Base-by-base conservation (phyloP, 768 basidiomycete genomes). In the Trametes meyenii region DNA sequence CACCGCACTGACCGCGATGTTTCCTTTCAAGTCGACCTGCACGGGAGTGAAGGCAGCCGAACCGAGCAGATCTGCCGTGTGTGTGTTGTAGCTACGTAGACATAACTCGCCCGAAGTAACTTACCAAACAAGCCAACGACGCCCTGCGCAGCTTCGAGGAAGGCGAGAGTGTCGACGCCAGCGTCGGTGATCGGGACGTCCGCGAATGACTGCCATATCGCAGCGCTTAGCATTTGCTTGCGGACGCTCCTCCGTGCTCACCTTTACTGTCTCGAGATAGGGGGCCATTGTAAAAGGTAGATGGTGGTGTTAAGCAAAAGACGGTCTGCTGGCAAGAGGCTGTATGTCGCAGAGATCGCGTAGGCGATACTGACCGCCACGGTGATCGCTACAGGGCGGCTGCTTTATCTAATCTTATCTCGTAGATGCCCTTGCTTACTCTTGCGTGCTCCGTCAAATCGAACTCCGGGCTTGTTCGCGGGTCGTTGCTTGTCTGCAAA, bases 81-180 rank as follows among this genome's bases (percentile, higher is more conserved):
- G 7, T 19, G 61, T 16, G 36, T 55, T 26, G 12, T 14, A 35
- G 54, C 38, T 40, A 43, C 23, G 49, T 49, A 14, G 55, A 40
- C n/a, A 44, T 21, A 1, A 44, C 8, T 36, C 12, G n/a, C n/a
- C 6, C n/a, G 16, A 12, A 33, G 21, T 12, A 33, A 73, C 84
- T 60, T 66, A 97, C 96, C 94, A 73, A 99, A 97, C 68, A 98
- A 78, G 59, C 88, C 87, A 61, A 95, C 89, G 48, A 99, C 82
- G 40, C 94, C 96, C 58, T 90, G 82, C 1, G 92, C 81, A 8
- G 96, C 97, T 68, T 96, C 88, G 67, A 96, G 82, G 79, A 98
- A 99, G 50, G 81, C 79, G 46, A 85, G 73, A 16, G 97, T 98
- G 73, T 98, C 88, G 72, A 98, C 85, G 62, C 96, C 96, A 68